These are phyloP conservation scores for Ceratobasidium papillatum DNA, from an alignment of 1,284 basidiomycete species.

Conservation along the genomic window DNA sequence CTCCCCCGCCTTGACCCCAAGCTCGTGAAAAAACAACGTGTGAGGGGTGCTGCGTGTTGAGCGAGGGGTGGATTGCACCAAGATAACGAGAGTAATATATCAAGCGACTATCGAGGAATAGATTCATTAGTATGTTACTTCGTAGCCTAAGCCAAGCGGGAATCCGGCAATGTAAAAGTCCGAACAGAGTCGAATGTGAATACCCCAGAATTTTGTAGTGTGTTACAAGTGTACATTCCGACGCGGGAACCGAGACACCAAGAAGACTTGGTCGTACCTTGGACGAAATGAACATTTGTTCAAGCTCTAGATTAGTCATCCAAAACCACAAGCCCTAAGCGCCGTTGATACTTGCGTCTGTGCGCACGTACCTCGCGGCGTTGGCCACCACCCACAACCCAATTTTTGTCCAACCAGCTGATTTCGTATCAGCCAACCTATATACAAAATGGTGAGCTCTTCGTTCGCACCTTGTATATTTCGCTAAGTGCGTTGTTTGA, in stretches of 20 bases:
- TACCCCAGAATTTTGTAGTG: neutral
- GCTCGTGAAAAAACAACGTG: conserved; percentile 28
- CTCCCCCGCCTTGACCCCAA: conserved; percentile 5
- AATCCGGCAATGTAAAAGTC: neutral
- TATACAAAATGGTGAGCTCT: neutral
- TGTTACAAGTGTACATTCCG: neutral
- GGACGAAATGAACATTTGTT: neutral
- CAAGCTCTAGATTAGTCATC: neutral
- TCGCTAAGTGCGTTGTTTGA: neutral
- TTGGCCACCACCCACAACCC: conserved; percentile 30
- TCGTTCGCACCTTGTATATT: neutral
- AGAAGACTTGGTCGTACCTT: neutral
- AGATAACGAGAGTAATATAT: conserved; percentile 1
- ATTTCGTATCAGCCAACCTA: conserved; percentile 34
- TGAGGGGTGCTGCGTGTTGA: neutral
- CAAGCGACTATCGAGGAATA: neutral
- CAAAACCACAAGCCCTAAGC: conserved; percentile 15
- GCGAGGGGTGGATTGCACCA: neutral
- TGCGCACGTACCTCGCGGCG: conserved; percentile 35
- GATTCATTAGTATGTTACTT: neutral
- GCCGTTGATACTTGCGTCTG: conserved; percentile 9
- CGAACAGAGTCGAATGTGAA: neutral
- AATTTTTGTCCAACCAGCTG: conserved; percentile 33
- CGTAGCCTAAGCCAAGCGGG: neutral
- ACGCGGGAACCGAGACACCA: neutral